phyloP scores from a whole-genome alignment of 208 protist genomes.

The Leishmania tropica region DNA sequence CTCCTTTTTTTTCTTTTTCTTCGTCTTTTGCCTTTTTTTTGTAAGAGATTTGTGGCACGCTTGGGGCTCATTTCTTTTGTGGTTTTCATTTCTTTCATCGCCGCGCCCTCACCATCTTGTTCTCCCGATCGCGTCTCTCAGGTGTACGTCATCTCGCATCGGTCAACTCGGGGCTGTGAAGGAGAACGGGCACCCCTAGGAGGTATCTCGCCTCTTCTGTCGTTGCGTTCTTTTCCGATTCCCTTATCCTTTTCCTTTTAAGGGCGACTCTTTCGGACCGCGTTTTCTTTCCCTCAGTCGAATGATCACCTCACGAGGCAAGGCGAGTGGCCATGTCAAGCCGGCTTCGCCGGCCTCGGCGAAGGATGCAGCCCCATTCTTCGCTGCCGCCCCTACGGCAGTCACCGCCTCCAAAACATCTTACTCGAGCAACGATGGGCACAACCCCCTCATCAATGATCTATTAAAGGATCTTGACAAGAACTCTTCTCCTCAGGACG shows the following conservation, averaged over 20 bases:
- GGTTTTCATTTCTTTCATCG: not conserved
- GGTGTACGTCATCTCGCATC: not conserved
- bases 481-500: not conserved
- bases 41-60: too few species aligned
- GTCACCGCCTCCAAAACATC: not conserved
- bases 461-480: slow-evolving; percentile 31
- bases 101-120: not conserved
- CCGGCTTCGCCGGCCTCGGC: not conserved
- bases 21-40: not conserved
- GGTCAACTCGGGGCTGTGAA: not conserved
- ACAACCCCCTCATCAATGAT: slow-evolving; percentile 52
- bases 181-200: not conserved
- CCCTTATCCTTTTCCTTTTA: not conserved
- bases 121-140: too few species aligned
- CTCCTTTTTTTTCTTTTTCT: not conserved
- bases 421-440: not conserved
- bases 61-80: not conserved
- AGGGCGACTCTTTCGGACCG: not conserved
- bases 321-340: not conserved
- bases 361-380: not conserved
- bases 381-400: not conserved
- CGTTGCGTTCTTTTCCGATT: not conserved
- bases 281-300: not conserved
- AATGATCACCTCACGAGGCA: slow-evolving; percentile 12
- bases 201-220: not conserved